Evolutionary conservation across 129 eudicot genomes (phyloP).

Genomic region (Apium graveolens): DNA sequence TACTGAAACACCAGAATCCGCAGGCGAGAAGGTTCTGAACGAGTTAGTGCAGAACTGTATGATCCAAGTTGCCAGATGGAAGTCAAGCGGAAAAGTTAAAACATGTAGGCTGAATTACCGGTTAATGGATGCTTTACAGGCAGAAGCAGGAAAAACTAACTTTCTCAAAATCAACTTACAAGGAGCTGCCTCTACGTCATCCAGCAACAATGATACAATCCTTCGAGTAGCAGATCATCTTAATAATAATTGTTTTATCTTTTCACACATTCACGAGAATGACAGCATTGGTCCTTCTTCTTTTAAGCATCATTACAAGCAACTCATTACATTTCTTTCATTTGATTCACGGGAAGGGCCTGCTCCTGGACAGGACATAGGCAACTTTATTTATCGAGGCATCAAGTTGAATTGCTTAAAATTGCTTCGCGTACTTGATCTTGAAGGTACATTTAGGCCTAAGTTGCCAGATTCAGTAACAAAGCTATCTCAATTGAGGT

Average conservation of each 20-base stretch:
- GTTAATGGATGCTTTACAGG: not conserved
- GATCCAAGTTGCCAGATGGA: constrained; percentile 11
- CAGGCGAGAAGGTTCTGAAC: not conserved
- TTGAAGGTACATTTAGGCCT: constrained; percentile 15
- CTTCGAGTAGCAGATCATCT: constrained; percentile 13
- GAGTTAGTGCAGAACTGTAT: not conserved
- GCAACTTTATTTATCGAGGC: constrained; percentile 9
- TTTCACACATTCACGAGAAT: not conserved
- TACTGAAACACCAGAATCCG: not conserved
- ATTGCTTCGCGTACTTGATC: constrained; percentile 3
- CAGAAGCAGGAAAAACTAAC: not conserved
- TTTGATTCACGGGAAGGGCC: constrained; percentile 17
- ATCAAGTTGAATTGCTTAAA: not conserved
- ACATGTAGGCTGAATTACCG: not conserved
- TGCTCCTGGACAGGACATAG: constrained; percentile 14
- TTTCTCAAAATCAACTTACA: not conserved
- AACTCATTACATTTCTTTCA: constrained; percentile 4
- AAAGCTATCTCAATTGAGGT: constrained; percentile 9
- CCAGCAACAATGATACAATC: not conserved
- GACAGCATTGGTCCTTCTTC: not conserved
- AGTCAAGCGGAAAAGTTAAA: constrained; percentile 7
- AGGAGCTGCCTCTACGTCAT: not conserved
- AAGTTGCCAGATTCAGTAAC: constrained; percentile 7
- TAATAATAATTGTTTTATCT: not conserved
- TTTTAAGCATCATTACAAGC: not conserved